A percentile compares a stretch with the other conserved stretches of the same genome.
These are phyloP conservation scores for Pistacia atlantica DNA, from an alignment of 345 rosid species.

Conservation along the genomic window DNA sequence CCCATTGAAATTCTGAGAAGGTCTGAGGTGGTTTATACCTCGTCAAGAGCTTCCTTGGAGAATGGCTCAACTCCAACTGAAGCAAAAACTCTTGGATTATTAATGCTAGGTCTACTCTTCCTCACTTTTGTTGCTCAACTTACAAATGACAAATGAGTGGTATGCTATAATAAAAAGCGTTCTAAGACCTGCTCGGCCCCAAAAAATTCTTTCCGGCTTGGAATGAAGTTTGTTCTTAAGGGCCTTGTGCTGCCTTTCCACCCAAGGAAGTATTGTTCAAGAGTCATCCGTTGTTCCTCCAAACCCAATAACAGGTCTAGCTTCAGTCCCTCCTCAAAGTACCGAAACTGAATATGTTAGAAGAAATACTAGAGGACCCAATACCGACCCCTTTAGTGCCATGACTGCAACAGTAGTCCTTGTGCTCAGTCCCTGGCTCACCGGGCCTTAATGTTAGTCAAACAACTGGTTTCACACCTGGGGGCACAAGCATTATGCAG, in stretches of 20 bases:
- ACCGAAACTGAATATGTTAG: slow-evolving; percentile 28
- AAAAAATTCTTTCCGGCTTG: slow-evolving; percentile 35
- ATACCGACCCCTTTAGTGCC: slow-evolving; percentile 24
- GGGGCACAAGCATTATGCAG: slow-evolving; percentile 1
- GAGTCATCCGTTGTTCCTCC: slow-evolving; percentile 30
- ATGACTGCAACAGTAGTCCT: slow-evolving; percentile 56
- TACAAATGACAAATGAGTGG: slow-evolving; percentile 45
- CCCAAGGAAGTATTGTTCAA: slow-evolving; percentile 45
- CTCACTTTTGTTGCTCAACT: slow-evolving; percentile 32
- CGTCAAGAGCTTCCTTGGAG: slow-evolving; percentile 61
- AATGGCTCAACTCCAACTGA: slow-evolving; percentile 23
- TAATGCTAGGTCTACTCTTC: slow-evolving; percentile 49
- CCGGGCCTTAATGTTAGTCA: slow-evolving; percentile 22
- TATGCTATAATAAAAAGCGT: slow-evolving; percentile 39
- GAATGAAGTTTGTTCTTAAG: slow-evolving; percentile 39
- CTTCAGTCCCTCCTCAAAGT: slow-evolving; percentile 33
- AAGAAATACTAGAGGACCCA: slow-evolving; percentile 20
- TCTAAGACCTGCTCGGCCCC: slow-evolving; percentile 35
- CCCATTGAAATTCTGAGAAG: slow-evolving; percentile 58
- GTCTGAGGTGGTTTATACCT: slow-evolving; percentile 62
- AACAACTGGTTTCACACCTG: slow-evolving; percentile 8
- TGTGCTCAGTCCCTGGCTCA: slow-evolving; percentile 42
- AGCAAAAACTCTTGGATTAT: slow-evolving; percentile 28
- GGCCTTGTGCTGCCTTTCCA: slow-evolving; percentile 53
- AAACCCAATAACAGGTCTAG: slow-evolving; percentile 36